Conservation (phyloP, 1,284 basidiomycete species). For the Trichosporon sp. region DNA sequence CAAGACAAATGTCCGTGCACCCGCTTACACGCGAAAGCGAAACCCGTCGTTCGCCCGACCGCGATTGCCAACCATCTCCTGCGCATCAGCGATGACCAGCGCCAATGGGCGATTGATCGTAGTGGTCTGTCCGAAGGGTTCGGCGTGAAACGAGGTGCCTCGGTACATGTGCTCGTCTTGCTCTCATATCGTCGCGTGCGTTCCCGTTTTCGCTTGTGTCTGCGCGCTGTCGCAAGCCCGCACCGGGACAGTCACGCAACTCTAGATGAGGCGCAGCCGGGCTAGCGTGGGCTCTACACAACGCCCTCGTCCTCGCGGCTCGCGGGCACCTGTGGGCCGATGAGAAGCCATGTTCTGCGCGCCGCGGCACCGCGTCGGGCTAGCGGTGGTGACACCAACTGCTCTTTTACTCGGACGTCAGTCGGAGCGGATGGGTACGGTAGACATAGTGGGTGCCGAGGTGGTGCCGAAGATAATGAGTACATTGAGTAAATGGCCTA, state of each 20-base stretch:
- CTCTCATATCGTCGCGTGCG: background rate
- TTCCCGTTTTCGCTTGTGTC: background rate
- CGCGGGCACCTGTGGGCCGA: background rate
- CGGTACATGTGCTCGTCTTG: background rate
- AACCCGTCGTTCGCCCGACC: too few species aligned
- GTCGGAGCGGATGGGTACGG: too few species aligned
- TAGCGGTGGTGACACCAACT: background rate
- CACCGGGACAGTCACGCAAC: background rate
- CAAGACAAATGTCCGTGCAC: background rate
- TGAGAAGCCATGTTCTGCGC: background rate
- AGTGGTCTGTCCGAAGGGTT: too few species aligned
- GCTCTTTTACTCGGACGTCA: too few species aligned
- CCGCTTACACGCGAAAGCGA: background rate
- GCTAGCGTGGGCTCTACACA: too few species aligned
- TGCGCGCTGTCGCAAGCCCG: background rate
- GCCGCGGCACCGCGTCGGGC: background rate
- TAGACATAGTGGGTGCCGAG: too few species aligned
- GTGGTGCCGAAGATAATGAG: too few species aligned
- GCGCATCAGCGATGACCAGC: background rate
- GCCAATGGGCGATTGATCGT: too few species aligned
- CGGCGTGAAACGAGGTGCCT: background rate
- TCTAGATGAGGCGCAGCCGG: too few species aligned
- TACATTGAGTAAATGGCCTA: too few species aligned
- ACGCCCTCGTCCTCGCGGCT: too few species aligned
- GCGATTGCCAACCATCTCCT: background rate